These are phyloP conservation scores for Pythium folliculosum DNA, from an alignment of 352 stramenopile genomes.

Conservation along the genomic window DNA sequence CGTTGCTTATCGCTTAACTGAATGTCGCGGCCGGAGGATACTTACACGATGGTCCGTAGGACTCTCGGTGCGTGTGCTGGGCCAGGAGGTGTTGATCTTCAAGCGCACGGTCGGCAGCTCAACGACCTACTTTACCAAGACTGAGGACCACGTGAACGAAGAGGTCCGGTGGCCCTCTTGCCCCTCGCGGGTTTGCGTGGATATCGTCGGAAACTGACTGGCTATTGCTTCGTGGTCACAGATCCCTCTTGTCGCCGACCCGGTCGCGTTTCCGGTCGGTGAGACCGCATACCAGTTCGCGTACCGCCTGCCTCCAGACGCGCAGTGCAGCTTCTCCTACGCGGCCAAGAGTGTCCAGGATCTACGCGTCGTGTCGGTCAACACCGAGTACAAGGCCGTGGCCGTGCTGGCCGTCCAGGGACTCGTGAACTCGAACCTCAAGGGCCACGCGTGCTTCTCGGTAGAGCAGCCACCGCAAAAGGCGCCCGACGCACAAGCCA, in stretches of 20 bases:
- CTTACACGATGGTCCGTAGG: not conserved
- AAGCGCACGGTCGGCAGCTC: slow-evolving; percentile 7
- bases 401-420: slow-evolving; percentile 1
- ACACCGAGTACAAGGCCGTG: slow-evolving; percentile 8
- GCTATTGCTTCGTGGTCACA: not conserved
- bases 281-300: slow-evolving; percentile 10
- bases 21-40: not conserved
- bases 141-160: not conserved
- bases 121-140: not conserved
- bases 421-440: not conserved
- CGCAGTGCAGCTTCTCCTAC: slow-evolving; percentile 12
- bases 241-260: not conserved
- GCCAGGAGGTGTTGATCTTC: slow-evolving; percentile 4
- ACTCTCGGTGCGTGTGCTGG: slow-evolving; percentile 1
- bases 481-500: not conserved
- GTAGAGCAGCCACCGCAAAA: not conserved
- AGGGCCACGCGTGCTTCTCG: not conserved
- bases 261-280: not conserved
- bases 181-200: too few species aligned
- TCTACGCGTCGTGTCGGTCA: not conserved
- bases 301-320: not conserved
- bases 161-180: not conserved
- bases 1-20: not conserved
- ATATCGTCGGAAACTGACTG: not conserved
- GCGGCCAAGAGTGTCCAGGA: slow-evolving; percentile 1